These are phyloP conservation scores for Coniferiporia sulphurascens DNA, from an alignment of 1,284 basidiomycete genomes.

Conservation along the genomic window DNA sequence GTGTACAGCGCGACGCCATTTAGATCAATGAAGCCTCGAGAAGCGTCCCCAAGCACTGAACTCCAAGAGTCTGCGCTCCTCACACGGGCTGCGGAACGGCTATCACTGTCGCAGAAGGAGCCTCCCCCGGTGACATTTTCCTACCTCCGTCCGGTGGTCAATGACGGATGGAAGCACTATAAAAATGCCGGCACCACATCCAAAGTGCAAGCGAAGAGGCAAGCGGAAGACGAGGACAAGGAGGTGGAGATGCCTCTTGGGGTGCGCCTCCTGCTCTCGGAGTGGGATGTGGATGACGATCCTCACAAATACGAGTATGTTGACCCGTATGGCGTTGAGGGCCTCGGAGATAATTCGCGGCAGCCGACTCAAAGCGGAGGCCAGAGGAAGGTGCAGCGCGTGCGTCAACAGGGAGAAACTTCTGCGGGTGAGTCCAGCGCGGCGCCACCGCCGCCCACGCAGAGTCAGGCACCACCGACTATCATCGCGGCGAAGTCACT, in stretches of 20 bases:
- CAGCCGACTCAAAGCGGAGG: neutral
- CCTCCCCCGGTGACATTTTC: conserved; percentile 17
- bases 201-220: conserved; percentile 13
- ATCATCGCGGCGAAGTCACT: conserved; percentile 19
- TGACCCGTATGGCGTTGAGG: conserved; percentile 47
- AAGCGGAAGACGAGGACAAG: conserved; percentile 22
- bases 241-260: conserved; percentile 39
- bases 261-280: conserved; percentile 56
- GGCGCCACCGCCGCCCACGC: conserved; percentile 2
- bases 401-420: neutral
- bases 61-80: conserved; percentile 24
- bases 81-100: conserved; percentile 7
- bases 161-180: conserved; percentile 2
- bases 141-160: conserved; percentile 10
- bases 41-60: conserved; percentile 36
- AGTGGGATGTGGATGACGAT: conserved; percentile 57
- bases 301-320: conserved; percentile 45
- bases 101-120: conserved; percentile 8
- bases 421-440: neutral
- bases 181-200: conserved; percentile 32
- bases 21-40: conserved; percentile 22
- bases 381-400: neutral
- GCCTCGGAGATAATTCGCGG: conserved; percentile 22
- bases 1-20: conserved; percentile 47
- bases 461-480: conserved; percentile 26